Evolutionary conservation across 2,329 filamentous ascomycete species (phyloP), one percentile per base, ranked within the genome.

Genomic region (Ceratocystis ficicola): DNA sequence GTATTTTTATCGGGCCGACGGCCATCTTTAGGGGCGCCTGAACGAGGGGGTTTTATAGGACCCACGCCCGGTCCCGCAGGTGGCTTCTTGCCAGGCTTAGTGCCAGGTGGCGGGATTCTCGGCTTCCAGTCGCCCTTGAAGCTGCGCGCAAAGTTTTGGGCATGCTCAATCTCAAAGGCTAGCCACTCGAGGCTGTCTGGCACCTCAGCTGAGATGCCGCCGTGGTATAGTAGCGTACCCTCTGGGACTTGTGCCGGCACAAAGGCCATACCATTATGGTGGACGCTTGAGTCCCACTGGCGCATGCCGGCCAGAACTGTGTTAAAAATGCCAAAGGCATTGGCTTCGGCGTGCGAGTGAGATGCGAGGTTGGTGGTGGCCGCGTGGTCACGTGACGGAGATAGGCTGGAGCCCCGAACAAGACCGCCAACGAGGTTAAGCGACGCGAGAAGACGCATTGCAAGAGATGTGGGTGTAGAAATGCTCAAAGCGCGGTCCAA

Each of bases 81-180:
- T 20, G 32, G 32, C 17, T 20, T 41, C 59, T 41, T 20, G 32
- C 32, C 32, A 1, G 59, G 30, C 30, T 41, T 41, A 15, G 59
- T 41, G 4, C 30, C 59, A 1, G 59, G 32, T 8, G 68, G 65
- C 1, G 64, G 68, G 20, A 64, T 64, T 28, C 65, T 69, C 44
- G 30, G 25, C 17, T 48, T 22, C 57, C n/a, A 30, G 17, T 62
- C 57, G 5, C 55, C 64, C 10, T 44, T 48, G 44, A 62, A 62
- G 28, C 70, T 69, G 20, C 73, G 72, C 0, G 86, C 84, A 74
- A 91, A 90, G 2, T 77, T 72, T 69, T 87, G 77, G 0, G 87
- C 85, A 73, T 91, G 88, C 70, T 91, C 87, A 2, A 86, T 80
- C 72, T 91, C 88, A 71, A 90, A 91, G 0, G 88, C 88, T 1